Conservation (phyloP, 1,139 yeast species). For the Wickerhamomyces sp. region DNA sequence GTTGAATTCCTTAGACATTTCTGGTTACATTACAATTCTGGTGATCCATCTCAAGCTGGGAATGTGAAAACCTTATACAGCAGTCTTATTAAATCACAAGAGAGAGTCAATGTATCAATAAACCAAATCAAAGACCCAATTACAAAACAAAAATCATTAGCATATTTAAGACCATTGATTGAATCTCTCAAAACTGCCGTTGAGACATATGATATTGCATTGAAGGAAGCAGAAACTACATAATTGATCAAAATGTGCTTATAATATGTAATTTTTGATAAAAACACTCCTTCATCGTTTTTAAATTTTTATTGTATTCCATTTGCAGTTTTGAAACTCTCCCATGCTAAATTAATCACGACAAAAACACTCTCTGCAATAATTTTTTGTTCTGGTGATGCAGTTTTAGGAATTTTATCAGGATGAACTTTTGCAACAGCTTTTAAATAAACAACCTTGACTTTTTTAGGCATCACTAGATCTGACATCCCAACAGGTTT, state of each 20-base stretch:
- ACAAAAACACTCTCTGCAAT: slow-evolving; percentile 86
- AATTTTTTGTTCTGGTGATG: slow-evolving; percentile 64
- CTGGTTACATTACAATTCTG: slow-evolving; percentile 58
- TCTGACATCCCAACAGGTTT: slow-evolving; percentile 63
- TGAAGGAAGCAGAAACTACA: slow-evolving; percentile 4
- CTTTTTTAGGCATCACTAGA: slow-evolving; percentile 85
- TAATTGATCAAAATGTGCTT: neutral
- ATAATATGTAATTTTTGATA: neutral
- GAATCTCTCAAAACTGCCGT: slow-evolving; percentile 36
- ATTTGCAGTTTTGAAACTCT: slow-evolving; percentile 62
- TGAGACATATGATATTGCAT: slow-evolving; percentile 29
- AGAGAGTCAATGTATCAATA: slow-evolving; percentile 36
- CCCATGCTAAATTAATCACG: slow-evolving; percentile 87
- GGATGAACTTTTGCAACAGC: slow-evolving; percentile 95
- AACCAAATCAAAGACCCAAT: slow-evolving; percentile 24
- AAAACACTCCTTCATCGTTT: neutral
- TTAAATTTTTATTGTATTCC: slow-evolving; percentile 26
- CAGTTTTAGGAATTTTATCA: slow-evolving; percentile 62
- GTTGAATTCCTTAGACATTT: slow-evolving; percentile 68
- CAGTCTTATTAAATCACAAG: slow-evolving; percentile 43
- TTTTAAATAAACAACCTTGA: slow-evolving; percentile 81
- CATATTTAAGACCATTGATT: slow-evolving; percentile 33
- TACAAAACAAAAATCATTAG: slow-evolving; percentile 23
- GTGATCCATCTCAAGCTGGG: slow-evolving; percentile 46
- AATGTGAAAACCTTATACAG: slow-evolving; percentile 42